Evolutionary conservation across 2,329 filamentous ascomycete genomes (phyloP).

Genomic region (Dactylellina drechsleri): DNA sequence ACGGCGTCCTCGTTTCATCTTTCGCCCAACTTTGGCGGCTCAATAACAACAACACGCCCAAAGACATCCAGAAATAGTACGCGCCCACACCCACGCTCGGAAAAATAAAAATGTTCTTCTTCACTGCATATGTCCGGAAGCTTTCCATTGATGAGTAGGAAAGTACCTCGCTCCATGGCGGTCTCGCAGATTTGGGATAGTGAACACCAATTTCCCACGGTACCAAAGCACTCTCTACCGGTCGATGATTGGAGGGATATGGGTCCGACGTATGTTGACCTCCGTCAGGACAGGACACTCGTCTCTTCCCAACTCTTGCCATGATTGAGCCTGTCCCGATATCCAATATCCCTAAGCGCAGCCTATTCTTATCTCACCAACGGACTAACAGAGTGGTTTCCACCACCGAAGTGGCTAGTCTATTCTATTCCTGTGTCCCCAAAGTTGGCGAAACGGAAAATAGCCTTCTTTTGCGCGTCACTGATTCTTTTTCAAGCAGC

Average conservation of each 20-base stretch:
- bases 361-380: conserved; percentile 50
- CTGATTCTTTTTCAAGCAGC: conserved; percentile 37
- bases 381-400: not conserved
- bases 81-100: conserved; percentile 48
- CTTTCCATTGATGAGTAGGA: not conserved
- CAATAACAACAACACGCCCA: conserved; percentile 37
- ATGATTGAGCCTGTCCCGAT: not conserved
- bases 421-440: conserved; percentile 1
- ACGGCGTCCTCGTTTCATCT: conserved; percentile 40
- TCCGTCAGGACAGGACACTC: too few species aligned
- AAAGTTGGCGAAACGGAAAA: conserved; percentile 1
- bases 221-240: not conserved
- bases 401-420: conserved; percentile 11
- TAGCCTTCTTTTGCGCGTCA: not conserved
- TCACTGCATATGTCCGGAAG: conserved; percentile 1
- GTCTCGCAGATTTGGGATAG: not conserved
- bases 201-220: conserved; percentile 37
- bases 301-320: conserved; percentile 2
- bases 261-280: conserved; percentile 5
- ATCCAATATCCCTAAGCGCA: conserved; percentile 43
- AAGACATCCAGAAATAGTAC: conserved; percentile 52
- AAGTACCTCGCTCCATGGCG: not conserved
- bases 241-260: conserved; percentile 44
- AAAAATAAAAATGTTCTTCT: conserved; percentile 8
- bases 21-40: conserved; percentile 39